Evolutionary conservation across 2,329 filamentous ascomycete species (phyloP), one percentile per base, ranked within the genome.

Genomic region (Alternaria viburni): DNA sequence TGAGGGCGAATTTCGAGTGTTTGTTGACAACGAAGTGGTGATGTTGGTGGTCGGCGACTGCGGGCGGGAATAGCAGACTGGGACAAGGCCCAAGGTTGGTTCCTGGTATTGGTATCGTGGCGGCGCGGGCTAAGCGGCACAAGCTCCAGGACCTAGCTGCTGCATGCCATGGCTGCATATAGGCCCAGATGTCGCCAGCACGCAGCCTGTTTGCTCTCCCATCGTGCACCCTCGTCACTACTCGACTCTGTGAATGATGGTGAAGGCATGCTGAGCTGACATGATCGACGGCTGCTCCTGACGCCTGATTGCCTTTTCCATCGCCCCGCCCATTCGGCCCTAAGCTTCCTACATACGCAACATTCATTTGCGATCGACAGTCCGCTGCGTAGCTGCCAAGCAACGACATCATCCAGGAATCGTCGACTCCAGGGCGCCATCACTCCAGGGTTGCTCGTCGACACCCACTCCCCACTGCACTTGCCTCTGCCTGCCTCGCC

Each of bases 371-470:
- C 68, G 47, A 66, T 69, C 63, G 54, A 56, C 62, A 46, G 36
- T 41, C 36, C 30, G 32, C 43, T 45, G 55, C 58, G 57, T 54
- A 44, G 50, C 50, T 41, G 69, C 69, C 70, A 73, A 73, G 68
- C 50, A 62, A 70, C 64, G 62, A 74, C 70, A 73, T 73, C 70
- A 74, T 74, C 54, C 65, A 61, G 49, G 50, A 52, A 61, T 61
- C 64, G 47, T 41, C 36, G 36, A 41, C 36, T 41, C 36, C 36
- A 41, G 36, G 36, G 36, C 36, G 8, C 36, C 70, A 73, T 73
- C 69, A 73, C 73, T 58, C 65, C 61, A 43, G 50, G 47, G 61
- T 61, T 62, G 47, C 64, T 61, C 56, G 49, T 55, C 65, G 49
- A 57, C 63, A 58, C 63, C 63, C 47, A 21, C 56, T 19, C 49